Conservation (phyloP, 192 early-diverging fungal species). For the Paraglomus brasilianum region DNA sequence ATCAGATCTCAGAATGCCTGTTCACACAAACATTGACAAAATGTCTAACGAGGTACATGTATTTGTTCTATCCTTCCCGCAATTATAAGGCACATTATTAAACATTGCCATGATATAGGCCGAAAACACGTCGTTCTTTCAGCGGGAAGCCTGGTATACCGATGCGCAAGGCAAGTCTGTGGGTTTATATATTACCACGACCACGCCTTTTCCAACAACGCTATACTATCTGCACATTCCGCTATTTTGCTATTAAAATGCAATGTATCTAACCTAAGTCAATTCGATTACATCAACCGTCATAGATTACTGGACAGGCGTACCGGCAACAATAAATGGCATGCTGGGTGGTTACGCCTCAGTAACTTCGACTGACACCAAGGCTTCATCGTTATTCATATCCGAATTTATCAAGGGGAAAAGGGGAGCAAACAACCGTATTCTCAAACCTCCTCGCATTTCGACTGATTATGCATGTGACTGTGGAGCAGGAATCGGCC, state of each 20-base stretch:
- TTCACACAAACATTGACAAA: too few relatives aligned
- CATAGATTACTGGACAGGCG: conserved; percentile 53
- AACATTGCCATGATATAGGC: too few relatives aligned
- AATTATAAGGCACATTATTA: too few relatives aligned
- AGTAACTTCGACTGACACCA: conserved; percentile 72
- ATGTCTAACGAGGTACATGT: too few relatives aligned
- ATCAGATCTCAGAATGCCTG: too few relatives aligned
- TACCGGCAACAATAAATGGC: conserved; percentile 74
- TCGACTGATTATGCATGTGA: conserved; percentile 31
- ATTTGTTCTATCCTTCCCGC: too few relatives aligned
- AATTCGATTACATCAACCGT: conserved; percentile 41
- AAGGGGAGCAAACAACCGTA: conserved; percentile 44
- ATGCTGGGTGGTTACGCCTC: conserved; percentile 61
- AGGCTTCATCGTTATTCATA: conserved; percentile 43
- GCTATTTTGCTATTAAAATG: neutral
- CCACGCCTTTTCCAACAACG: too few relatives aligned
- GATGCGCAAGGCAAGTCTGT: conserved; percentile 21
- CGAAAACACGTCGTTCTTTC: too few relatives aligned
- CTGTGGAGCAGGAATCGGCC: conserved; percentile 52
- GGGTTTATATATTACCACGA: neutral
- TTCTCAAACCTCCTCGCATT: conserved; percentile 42
- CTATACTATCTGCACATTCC: too few relatives aligned
- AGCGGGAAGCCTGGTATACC: neutral
- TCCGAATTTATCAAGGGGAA: too few relatives aligned
- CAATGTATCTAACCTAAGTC: too few relatives aligned